These are phyloP conservation scores for Sporobolomyces phaffii DNA, from an alignment of 768 basidiomycete species.

Conservation along the genomic window DNA sequence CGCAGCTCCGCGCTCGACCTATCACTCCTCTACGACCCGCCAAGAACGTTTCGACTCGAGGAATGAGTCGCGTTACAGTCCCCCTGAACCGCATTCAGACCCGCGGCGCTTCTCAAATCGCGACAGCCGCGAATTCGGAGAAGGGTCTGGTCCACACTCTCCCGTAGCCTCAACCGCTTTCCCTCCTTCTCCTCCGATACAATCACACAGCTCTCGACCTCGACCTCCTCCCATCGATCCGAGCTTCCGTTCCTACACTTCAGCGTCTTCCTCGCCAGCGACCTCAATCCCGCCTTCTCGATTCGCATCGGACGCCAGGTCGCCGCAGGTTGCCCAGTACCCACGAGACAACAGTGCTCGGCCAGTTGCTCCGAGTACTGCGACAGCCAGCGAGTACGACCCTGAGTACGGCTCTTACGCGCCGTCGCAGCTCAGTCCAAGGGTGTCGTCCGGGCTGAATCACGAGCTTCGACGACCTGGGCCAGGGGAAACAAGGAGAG, in stretches of 20 bases:
- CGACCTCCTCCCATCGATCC: neutral
- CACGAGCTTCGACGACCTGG: neutral
- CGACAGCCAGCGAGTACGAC: constrained; percentile 9
- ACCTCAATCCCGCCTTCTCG: neutral
- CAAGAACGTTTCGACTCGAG: neutral
- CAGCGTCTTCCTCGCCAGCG: neutral
- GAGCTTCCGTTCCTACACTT: neutral
- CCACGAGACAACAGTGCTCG: no score
- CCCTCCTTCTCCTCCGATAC: constrained; percentile 14
- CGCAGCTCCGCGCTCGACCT: neutral
- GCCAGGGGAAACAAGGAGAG: neutral
- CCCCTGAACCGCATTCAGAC: no score
- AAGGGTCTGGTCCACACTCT: neutral
- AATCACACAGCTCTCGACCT: neutral
- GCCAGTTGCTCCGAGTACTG: neutral
- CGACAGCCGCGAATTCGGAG: neutral
- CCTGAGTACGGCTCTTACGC: constrained; percentile 19
- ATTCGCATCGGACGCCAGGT: neutral
- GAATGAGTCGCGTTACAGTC: neutral
- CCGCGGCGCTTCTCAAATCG: neutral
- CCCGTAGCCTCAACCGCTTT: neutral
- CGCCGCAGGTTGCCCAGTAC: neutral
- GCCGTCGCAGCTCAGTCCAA: no score
- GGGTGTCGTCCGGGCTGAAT: neutral
- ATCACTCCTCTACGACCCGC: neutral